Evolutionary conservation across 2,329 filamentous ascomycete species (phyloP).

Genomic region (Verticillium tricorpus): DNA sequence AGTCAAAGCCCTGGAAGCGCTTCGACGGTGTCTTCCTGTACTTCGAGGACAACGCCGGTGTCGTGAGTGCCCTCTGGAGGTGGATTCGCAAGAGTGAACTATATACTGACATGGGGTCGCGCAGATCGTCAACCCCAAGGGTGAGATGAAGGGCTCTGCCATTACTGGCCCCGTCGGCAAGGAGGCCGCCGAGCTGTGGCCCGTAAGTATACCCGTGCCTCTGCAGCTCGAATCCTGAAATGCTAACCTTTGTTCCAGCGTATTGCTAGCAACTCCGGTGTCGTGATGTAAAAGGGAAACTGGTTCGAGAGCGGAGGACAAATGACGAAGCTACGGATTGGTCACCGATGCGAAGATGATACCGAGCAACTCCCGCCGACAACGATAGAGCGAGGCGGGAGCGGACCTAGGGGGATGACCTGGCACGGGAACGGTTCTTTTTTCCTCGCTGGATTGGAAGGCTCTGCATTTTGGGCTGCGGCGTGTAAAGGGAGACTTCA

Average conservation of each 20-base stretch:
- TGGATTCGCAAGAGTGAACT: slow-evolving; percentile 4
- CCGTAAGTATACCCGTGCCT: slow-evolving; percentile 55
- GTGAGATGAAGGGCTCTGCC: slow-evolving; percentile 99
- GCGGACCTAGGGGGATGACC: slow-evolving; percentile 14
- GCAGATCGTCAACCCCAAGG: slow-evolving; percentile 99
- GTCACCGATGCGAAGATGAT: slow-evolving; percentile 5
- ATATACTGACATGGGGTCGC: slow-evolving; percentile 25
- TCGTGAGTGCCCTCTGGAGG: slow-evolving; percentile 57
- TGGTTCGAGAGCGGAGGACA: not conserved
- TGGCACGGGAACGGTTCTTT: slow-evolving; percentile 16
- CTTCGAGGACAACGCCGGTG: slow-evolving; percentile 99
- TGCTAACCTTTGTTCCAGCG: slow-evolving; percentile 53
- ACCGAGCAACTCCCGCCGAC: slow-evolving; percentile 11
- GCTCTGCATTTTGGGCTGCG: slow-evolving; percentile 49
- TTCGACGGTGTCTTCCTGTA: slow-evolving; percentile 98
- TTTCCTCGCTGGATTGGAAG: slow-evolving; percentile 36
- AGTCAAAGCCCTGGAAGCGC: slow-evolving; percentile 99
- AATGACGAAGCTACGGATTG: slow-evolving; percentile 5
- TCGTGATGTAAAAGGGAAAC: slow-evolving; percentile 84
- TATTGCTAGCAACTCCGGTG: slow-evolving; percentile 99
- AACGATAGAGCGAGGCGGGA: slow-evolving; percentile 12
- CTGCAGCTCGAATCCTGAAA: not conserved
- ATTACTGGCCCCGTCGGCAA: slow-evolving; percentile 99
- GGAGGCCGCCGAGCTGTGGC: slow-evolving; percentile 99
- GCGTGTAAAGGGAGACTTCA: slow-evolving; percentile 47